A percentile compares a stretch with the other conserved stretches of the same genome.
Conservation (phyloP, 352 stramenopile species). For the Phytophthora sojae region DNA sequence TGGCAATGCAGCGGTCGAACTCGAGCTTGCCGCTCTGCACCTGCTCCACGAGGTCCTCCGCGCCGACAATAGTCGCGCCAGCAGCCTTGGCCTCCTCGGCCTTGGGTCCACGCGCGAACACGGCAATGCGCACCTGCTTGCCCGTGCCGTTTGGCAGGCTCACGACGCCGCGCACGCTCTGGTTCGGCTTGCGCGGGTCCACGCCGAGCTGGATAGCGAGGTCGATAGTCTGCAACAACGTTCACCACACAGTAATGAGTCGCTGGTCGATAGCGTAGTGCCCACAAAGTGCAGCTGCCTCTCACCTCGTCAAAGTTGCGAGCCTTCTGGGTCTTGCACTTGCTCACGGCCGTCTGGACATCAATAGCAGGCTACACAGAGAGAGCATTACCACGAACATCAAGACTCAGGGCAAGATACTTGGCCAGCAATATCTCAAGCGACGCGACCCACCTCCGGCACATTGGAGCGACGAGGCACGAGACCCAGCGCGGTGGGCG, state of each 20-base stretch:
- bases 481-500: constrained; percentile 72
- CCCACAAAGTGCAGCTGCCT: neutral
- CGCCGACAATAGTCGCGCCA: constrained; percentile 90
- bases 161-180: constrained; percentile 88
- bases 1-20: constrained; percentile 94
- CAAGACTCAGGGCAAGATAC: constrained; percentile 9
- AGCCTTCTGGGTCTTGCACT: constrained; percentile 65
- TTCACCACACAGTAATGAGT: constrained; percentile 15
- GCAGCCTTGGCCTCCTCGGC: constrained; percentile 91
- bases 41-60: constrained; percentile 90
- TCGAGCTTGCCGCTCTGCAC: constrained; percentile 92
- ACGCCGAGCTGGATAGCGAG: constrained; percentile 87
- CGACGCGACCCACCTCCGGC: constrained; percentile 49
- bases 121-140: constrained; percentile 89
- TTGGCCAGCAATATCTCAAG: neutral
- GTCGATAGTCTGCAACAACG: constrained; percentile 71
- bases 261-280: neutral
- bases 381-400: constrained; percentile 7
- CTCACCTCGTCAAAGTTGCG: constrained; percentile 89
- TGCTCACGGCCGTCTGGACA: constrained; percentile 60
- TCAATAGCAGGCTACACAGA: constrained; percentile 56
- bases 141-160: constrained; percentile 88
- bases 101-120: constrained; percentile 91
- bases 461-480: constrained; percentile 62
- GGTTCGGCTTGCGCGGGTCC: constrained; percentile 89